Base-by-base conservation (phyloP, 345 rosid species). In the Reutealis trisperma region DNA sequence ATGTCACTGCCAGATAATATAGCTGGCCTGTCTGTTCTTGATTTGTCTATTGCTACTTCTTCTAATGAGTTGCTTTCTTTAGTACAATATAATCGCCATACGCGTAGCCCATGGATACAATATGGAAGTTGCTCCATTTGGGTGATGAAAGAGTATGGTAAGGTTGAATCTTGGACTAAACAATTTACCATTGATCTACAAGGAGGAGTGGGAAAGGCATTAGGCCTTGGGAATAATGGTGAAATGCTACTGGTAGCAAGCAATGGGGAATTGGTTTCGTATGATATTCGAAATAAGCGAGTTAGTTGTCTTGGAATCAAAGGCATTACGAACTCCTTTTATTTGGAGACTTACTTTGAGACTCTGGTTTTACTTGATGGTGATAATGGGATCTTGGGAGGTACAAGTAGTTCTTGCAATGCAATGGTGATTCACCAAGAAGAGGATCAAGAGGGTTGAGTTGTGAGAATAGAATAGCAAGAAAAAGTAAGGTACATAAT, bases 81-180 rank as follows among this genome's bases (percentile, higher is more conserved):
- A 71, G 21, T 84, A 8, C 81, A 86, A 54, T 61, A 73, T 51
- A 60, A 45, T 51, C 79, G 60, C 12, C 16, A 69, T 24, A 13
- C 60, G 6, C 42, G 5, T 10, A 69, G 69, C 61, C 79, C 41
- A 10, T 77, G 79, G 79, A 49, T 77, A 18, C 65, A 32, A 51
- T 77, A 77, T 16, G 75, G 74, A 1, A 51, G 65, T 6, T 78
- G 80, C 52, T 54, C 60, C 73, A 70, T 86, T 60, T 86, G 89
- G 89, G 78, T 80, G 47, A 75, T 86, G 85, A 71, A 66, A 41
- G 79, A 78, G 72, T 78, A 84, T 0, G 76, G 84, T 0, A 54
- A 15, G 1, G 51, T 55, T 2, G 73, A 75, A 32, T 84, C 84
- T 25, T 84, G 85, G 87, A 52, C 62, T 24, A 84, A 76, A 64